Evolutionary conservation across 2,329 filamentous ascomycete species (phyloP).

Genomic region (Aspergillus sp.): DNA sequence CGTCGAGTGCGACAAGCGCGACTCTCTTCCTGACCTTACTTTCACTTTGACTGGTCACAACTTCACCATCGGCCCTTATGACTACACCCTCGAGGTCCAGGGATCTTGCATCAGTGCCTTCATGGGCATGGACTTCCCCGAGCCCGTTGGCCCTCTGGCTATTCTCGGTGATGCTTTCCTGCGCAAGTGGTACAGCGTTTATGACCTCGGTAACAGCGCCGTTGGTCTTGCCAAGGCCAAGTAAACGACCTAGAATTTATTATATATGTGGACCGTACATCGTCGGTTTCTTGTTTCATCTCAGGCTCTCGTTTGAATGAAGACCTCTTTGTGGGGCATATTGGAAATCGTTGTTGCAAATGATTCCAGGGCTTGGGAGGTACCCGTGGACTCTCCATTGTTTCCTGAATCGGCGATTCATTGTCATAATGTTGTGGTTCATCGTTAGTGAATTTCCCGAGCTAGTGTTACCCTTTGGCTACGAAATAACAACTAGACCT

Average conservation of each 20-base stretch:
- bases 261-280: constrained; percentile 12
- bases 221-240: constrained; percentile 89
- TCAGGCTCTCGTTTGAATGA: not conserved
- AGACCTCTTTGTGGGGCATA: not conserved
- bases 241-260: constrained; percentile 39
- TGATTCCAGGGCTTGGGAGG: not conserved
- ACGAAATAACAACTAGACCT: constrained; percentile 4
- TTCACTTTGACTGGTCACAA: constrained; percentile 89
- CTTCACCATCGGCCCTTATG: constrained; percentile 83
- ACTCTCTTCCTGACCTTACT: constrained; percentile 81
- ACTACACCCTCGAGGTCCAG: constrained; percentile 95
- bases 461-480: constrained; percentile 1
- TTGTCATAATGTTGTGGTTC: constrained; percentile 3
- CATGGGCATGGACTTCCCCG: constrained; percentile 91
- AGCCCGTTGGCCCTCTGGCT: constrained; percentile 83
- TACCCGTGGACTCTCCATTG: not conserved
- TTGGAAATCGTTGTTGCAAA: not conserved
- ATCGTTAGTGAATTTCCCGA: constrained; percentile 6
- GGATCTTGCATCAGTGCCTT: constrained; percentile 97
- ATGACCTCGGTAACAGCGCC: constrained; percentile 84
- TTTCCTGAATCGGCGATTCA: not conserved
- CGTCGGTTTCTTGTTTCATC: not conserved
- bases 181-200: constrained; percentile 75
- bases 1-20: constrained; percentile 82
- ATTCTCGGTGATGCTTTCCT: constrained; percentile 76